phyloP scores from a whole-genome alignment of 352 stramenopile genomes.

The Discostella stelligera region DNA sequence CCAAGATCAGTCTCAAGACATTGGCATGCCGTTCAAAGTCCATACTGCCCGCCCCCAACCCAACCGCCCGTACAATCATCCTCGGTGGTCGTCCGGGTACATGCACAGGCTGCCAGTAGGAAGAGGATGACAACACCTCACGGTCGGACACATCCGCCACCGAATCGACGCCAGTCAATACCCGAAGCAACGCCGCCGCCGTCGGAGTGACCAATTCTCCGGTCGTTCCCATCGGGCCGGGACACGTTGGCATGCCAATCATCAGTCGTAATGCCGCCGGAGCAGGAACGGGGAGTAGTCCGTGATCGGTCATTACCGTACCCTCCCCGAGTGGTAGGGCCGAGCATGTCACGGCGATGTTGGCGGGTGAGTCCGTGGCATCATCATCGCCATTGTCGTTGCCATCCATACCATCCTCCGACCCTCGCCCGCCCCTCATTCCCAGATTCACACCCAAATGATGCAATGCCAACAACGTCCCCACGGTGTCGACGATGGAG shows the following conservation, averaged over 20 bases:
- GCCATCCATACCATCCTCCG: constrained; percentile 52
- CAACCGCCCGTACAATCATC: constrained; percentile 60
- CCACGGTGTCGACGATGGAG: constrained; percentile 96
- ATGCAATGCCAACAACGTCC: constrained; percentile 90
- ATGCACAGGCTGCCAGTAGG: constrained; percentile 19
- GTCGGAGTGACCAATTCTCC: constrained; percentile 96
- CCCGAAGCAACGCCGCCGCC: constrained; percentile 91
- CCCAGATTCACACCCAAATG: constrained; percentile 89
- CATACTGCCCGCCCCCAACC: constrained; percentile 76
- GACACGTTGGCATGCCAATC: constrained; percentile 90
- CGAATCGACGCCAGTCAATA: constrained; percentile 64
- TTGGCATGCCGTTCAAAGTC: constrained; percentile 80
- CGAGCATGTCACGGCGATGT: constrained; percentile 62
- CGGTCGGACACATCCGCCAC: constrained; percentile 33
- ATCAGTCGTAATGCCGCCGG: constrained; percentile 93
- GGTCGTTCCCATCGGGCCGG: constrained; percentile 82
- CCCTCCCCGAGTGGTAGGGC: constrained; percentile 85
- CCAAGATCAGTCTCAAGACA: constrained; percentile 72
- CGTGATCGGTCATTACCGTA: constrained; percentile 92
- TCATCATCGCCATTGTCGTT: constrained; percentile 54
- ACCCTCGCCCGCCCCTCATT: too few relatives aligned
- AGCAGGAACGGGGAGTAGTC: constrained; percentile 92
- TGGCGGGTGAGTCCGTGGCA: too few relatives aligned
- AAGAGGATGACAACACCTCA: background rate
- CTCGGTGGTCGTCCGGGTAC: constrained; percentile 54